Base-by-base conservation (phyloP, 208 protist species). In the Endotrypanum monterogeii region DNA sequence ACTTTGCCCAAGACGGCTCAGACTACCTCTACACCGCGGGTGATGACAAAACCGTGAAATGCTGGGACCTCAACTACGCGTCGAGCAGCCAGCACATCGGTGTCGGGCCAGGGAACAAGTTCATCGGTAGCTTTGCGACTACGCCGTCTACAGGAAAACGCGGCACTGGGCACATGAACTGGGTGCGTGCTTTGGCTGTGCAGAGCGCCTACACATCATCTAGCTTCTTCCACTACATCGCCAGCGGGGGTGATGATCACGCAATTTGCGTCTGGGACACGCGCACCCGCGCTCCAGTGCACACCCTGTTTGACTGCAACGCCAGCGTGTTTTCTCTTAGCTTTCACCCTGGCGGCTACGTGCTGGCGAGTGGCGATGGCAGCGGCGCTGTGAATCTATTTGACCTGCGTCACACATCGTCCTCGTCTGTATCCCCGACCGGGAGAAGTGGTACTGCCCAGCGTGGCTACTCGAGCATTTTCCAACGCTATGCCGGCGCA, bases 21-120 rank as follows among this genome's bases (percentile, higher is more conserved):
- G 83, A 90, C 51, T 67, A 86, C 46, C 66, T 97, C 25, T 94
- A 91, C 78, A 95, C 91, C 37, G 85, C 80, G 44, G 91, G 90
- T 20, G 88, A 96, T 52, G 93, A 97, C 76, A 96, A 96, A 75
- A 72, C 83, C 14, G 83, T 96, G n/a, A 97, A 97, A 74, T 78
- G 76, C 58, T 97, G 93, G 89, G 87, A 94, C 70, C 73, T 95
- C 9, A 73, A 60, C 30, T 76, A 57, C 32, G 68, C 71, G 8
- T 54, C 75, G 1, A 71, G 67, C 32, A 71, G 68, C 57, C 69
- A 75, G 28, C 23, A 65, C 25, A 46, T 65, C 14, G 69, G 48
- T 3, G 72, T 41, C 8, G 41, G 66, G 20, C 44, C 57, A 8
- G 77, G 80, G 11, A 89, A 85, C 61, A 83, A 83, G 28, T 92